phyloP scores from a whole-genome alignment of 2,329 filamentous ascomycete genomes.

The Cercospora zeae-maydis region DNA sequence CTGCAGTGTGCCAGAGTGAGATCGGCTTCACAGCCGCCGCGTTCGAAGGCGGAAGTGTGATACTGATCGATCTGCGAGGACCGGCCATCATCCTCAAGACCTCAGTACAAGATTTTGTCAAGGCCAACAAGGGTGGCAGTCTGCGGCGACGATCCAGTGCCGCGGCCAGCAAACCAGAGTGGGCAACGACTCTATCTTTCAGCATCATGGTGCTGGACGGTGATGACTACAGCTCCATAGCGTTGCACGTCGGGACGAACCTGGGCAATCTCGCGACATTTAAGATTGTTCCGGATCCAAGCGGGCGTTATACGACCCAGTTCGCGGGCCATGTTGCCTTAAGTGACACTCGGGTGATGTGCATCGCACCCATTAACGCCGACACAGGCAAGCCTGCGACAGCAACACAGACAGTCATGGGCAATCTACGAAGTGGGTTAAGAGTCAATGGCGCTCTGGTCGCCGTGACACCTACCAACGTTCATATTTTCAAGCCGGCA shows the following conservation, averaged over 20 bases:
- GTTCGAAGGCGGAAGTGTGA: slow-evolving; percentile 76
- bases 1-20: slow-evolving; percentile 77
- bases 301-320: slow-evolving; percentile 67
- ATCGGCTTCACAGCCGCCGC: slow-evolving; percentile 88
- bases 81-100: slow-evolving; percentile 78
- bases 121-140: slow-evolving; percentile 70
- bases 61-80: slow-evolving; percentile 81
- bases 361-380: slow-evolving; percentile 73
- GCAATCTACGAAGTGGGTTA: slow-evolving; percentile 68
- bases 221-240: slow-evolving; percentile 93
- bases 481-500: slow-evolving; percentile 83
- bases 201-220: slow-evolving; percentile 88
- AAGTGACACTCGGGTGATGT: slow-evolving; percentile 63
- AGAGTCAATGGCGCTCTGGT: slow-evolving; percentile 79
- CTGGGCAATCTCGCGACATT: slow-evolving; percentile 81
- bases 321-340: slow-evolving; percentile 65
- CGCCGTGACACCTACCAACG: slow-evolving; percentile 68
- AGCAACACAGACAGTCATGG: slow-evolving; percentile 72
- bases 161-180: slow-evolving; percentile 57
- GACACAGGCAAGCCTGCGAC: slow-evolving; percentile 71
- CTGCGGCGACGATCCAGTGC: slow-evolving; percentile 57
- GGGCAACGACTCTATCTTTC: slow-evolving; percentile 80
- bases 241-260: slow-evolving; percentile 86
- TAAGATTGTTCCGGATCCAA: slow-evolving; percentile 73
- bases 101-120: slow-evolving; percentile 68